These are phyloP conservation scores for Tripterygium wilfordii DNA, from an alignment of 177 flowering plant genomes.

Conservation along the genomic window DNA sequence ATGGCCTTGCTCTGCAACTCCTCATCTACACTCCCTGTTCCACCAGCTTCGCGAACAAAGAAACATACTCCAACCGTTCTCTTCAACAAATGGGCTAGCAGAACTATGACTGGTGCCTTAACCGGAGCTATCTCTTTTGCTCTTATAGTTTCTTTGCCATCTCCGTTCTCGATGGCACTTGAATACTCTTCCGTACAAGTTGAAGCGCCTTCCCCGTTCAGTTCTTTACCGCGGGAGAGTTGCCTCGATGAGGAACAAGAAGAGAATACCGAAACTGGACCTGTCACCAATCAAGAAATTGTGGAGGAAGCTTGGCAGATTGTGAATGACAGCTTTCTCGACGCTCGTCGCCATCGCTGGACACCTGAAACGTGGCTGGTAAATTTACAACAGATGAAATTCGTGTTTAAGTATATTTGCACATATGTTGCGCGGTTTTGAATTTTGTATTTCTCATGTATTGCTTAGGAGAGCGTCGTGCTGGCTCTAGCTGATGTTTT, in stretches of 20 bases:
- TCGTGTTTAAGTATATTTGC: not conserved
- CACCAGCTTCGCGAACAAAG: not conserved
- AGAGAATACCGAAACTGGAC: constrained; percentile 13
- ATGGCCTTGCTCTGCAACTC: constrained; percentile 13
- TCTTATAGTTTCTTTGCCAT: constrained; percentile 32
- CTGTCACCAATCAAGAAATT: constrained; percentile 58
- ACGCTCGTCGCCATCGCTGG: constrained; percentile 56
- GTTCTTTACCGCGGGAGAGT: constrained; percentile 36
- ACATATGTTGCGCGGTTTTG: not conserved
- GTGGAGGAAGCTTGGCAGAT: constrained; percentile 96
- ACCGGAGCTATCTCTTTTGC: constrained; percentile 43
- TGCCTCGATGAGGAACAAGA: not conserved
- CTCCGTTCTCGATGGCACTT: constrained; percentile 23
- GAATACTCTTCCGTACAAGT: constrained; percentile 6
- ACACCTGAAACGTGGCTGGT: constrained; percentile 82
- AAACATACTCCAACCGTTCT: not conserved
- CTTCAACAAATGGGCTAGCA: constrained; percentile 20
- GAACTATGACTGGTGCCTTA: constrained; percentile 26
- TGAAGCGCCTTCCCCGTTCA: too few relatives aligned
- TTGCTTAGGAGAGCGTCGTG: not conserved
- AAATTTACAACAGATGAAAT: not conserved
- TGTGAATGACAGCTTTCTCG: constrained; percentile 76
- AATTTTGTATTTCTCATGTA: not conserved
- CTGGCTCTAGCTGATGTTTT: too few relatives aligned
- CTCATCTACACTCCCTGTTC: constrained; percentile 1